Conservation (phyloP, 805 yeast genomes). For the Kodamaea neixiangensis region DNA sequence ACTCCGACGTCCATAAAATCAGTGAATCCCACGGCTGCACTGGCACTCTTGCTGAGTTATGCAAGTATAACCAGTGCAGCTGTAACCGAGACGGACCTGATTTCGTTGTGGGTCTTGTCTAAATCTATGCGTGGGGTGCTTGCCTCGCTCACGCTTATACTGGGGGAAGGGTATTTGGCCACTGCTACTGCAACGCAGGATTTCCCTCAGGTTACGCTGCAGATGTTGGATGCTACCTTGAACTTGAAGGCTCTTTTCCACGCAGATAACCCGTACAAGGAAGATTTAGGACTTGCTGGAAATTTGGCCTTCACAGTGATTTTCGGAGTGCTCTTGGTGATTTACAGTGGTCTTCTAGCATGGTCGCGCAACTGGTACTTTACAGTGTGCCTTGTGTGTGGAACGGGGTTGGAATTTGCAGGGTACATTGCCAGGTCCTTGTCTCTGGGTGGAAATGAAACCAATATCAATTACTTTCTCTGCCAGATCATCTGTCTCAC, state of each 20-base stretch:
- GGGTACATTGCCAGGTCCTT: slow-evolving; percentile 14
- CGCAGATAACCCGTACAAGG: slow-evolving; percentile 25
- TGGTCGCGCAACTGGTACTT: slow-evolving; percentile 21
- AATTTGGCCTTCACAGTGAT: slow-evolving; percentile 17
- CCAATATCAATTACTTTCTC: slow-evolving; percentile 8
- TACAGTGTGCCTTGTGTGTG: slow-evolving; percentile 11
- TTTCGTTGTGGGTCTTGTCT: slow-evolving; percentile 1
- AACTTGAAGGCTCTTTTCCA: slow-evolving; percentile 30
- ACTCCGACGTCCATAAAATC: slow-evolving; percentile 1
- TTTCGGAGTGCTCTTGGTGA: slow-evolving; percentile 12
- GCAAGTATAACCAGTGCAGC: slow-evolving; percentile 3
- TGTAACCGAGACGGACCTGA: slow-evolving; percentile 1
- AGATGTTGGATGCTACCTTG: slow-evolving; percentile 32
- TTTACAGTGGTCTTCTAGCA: slow-evolving; percentile 14
- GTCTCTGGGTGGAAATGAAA: slow-evolving; percentile 3
- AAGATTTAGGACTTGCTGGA: slow-evolving; percentile 13
- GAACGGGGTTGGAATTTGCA: slow-evolving; percentile 12
- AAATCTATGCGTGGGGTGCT: slow-evolving; percentile 31
- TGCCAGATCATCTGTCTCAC: slow-evolving; percentile 14
- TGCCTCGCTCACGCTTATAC: slow-evolving; percentile 37
- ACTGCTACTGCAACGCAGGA: slow-evolving; percentile 36
- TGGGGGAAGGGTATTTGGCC: slow-evolving; percentile 36
- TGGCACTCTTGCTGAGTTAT: background rate
- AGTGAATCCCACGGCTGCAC: slow-evolving; percentile 2
- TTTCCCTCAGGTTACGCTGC: slow-evolving; percentile 31